phyloP scores from a whole-genome alignment of 2,329 filamentous ascomycete genomes.

The Alternaria panax region DNA sequence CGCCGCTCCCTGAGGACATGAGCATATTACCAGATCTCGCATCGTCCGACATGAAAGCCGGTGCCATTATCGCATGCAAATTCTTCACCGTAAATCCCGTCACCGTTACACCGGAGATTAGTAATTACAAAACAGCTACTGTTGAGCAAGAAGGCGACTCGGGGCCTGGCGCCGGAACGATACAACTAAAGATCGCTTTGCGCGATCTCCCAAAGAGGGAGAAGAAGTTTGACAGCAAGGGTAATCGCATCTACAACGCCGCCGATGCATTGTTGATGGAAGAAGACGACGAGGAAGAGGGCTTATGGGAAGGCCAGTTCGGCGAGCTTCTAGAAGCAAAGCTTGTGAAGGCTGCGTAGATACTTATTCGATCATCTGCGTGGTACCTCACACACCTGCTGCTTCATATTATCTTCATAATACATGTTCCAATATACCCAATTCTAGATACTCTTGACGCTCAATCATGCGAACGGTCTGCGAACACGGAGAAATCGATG shows the following conservation, averaged over 20 bases:
- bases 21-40: conserved; percentile 61
- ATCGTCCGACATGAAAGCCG: conserved; percentile 59
- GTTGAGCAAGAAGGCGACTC: conserved; percentile 60
- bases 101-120: conserved; percentile 70
- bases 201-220: conserved; percentile 68
- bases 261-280: conserved; percentile 52
- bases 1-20: conserved; percentile 66
- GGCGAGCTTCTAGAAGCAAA: conserved; percentile 40
- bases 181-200: conserved; percentile 72
- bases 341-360: conserved; percentile 34
- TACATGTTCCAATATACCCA: conserved; percentile 10
- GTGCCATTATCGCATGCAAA: conserved; percentile 75
- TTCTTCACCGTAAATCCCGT: conserved; percentile 65
- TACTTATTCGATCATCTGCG: not conserved
- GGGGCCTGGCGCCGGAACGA: conserved; percentile 55
- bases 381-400: not conserved
- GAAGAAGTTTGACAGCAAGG: conserved; percentile 71
- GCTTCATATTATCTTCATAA: not conserved
- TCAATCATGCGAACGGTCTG: not conserved
- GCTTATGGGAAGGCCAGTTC: conserved; percentile 36
- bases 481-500: not conserved
- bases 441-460: not conserved
- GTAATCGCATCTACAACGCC: conserved; percentile 75
- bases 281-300: conserved; percentile 37
- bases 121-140: conserved; percentile 68